Evolutionary conservation across 2,329 filamentous ascomycete genomes (phyloP).

Genomic region (Cytospora chrysosperma): DNA sequence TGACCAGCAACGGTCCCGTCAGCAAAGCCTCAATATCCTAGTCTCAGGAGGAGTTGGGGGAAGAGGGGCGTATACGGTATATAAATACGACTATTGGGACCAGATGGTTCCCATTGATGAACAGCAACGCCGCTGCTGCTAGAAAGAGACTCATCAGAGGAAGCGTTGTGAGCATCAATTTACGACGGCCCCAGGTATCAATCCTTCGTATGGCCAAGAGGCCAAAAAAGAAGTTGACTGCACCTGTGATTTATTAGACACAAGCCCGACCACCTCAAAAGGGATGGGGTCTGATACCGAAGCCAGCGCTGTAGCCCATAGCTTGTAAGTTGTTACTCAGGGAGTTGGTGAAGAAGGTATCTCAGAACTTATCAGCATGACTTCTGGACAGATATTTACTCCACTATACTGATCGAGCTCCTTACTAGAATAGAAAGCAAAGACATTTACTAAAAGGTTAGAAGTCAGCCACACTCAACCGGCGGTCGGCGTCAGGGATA

Average conservation of each 20-base stretch:
- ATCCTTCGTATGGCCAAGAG: conserved; percentile 42
- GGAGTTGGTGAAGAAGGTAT: conserved; percentile 24
- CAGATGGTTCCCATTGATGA: conserved; percentile 31
- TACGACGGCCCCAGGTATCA: conserved; percentile 42
- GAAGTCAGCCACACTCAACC: background rate
- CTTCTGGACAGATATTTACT: fast-evolving
- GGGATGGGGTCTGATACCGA: conserved; percentile 25
- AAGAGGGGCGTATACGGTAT: conserved; percentile 29
- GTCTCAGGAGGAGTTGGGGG: background rate
- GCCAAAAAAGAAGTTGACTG: conserved; percentile 43
- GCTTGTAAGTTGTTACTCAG: conserved; percentile 21
- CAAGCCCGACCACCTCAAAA: background rate
- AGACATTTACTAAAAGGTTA: conserved; percentile 36
- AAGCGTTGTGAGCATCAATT: conserved; percentile 43
- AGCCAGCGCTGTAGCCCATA: conserved; percentile 35
- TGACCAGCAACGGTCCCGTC: background rate
- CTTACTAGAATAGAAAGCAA: conserved; percentile 46
- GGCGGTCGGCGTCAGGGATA: background rate
- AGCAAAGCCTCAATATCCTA: background rate
- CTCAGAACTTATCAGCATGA: conserved; percentile 29
- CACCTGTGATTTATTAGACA: conserved; percentile 31
- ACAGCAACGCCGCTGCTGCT: conserved; percentile 38
- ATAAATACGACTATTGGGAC: conserved; percentile 36
- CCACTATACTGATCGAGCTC: no score
- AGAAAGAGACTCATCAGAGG: conserved; percentile 45